These are phyloP conservation scores for Striga hermonthica DNA, from an alignment of 305 asterid species.

Conservation along the genomic window DNA sequence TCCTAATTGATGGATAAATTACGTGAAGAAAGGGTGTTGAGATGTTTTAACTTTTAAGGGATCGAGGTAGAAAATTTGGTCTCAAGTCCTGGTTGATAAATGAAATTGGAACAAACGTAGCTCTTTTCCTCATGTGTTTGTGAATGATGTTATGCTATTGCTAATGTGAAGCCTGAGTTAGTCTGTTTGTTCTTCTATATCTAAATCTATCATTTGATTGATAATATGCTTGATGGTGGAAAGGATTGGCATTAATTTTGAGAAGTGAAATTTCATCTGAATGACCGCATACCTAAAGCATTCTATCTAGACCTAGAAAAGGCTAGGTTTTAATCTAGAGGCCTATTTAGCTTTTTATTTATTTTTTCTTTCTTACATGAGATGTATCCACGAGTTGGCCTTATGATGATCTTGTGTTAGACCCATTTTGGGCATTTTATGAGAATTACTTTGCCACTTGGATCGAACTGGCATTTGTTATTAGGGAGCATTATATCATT, in stretches of 20 bases:
- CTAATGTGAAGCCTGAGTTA: conserved; percentile 7
- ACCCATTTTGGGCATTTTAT: conserved; percentile 1
- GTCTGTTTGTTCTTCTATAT: background rate
- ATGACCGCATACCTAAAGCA: background rate
- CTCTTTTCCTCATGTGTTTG: conserved; percentile 7
- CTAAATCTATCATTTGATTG: background rate
- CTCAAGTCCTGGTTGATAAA: conserved; percentile 11
- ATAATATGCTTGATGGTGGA: conserved; percentile 2
- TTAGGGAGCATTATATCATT: background rate
- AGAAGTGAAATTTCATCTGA: background rate
- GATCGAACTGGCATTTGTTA: background rate
- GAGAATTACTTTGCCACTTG: background rate
- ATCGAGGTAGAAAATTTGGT: background rate
- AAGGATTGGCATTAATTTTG: conserved; percentile 1
- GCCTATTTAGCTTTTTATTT: background rate
- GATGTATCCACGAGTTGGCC: conserved; percentile 12
- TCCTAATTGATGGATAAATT: background rate
- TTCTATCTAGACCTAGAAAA: background rate
- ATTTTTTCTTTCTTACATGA: background rate
- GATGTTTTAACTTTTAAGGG: background rate
- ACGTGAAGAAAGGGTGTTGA: background rate
- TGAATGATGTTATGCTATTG: background rate
- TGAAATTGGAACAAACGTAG: background rate
- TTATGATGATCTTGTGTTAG: conserved; percentile 3
- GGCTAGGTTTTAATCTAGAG: background rate